A percentile compares a stretch with the other conserved stretches of the same genome.
Evolutionary conservation across 345 rosid species (phyloP).

Genomic region (Eucalyptus regnans): DNA sequence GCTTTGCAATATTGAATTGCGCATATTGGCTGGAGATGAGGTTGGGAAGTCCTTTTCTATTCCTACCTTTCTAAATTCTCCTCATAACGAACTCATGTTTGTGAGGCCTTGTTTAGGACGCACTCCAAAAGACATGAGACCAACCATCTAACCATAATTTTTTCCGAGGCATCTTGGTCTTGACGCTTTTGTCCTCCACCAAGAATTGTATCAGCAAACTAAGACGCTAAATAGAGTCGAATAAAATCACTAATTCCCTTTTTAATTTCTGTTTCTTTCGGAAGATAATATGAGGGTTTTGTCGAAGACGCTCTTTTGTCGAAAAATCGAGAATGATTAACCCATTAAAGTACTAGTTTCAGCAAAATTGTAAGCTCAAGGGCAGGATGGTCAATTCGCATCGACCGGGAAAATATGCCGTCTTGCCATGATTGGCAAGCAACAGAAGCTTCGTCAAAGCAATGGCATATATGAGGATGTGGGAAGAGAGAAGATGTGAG

Average conservation of each 20-base stretch:
- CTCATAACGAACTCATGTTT: background rate
- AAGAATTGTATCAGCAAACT: background rate
- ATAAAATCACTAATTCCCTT: background rate
- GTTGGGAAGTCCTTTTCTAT: constrained; percentile 79
- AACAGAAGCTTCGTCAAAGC: background rate
- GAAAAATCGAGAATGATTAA: background rate
- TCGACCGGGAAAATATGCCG: background rate
- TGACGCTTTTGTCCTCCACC: background rate
- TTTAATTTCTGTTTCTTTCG: background rate
- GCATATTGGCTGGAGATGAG: constrained; percentile 31
- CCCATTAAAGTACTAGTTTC: background rate
- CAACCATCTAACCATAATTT: constrained; percentile 9
- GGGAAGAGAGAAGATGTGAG: background rate
- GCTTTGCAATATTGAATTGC: constrained; percentile 18
- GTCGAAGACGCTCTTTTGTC: background rate
- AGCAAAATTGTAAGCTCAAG: background rate
- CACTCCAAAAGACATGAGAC: constrained; percentile 13
- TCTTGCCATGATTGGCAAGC: background rate
- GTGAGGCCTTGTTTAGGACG: constrained; percentile 1
- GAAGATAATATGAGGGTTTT: background rate
- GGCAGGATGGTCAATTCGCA: background rate
- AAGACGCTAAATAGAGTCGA: background rate
- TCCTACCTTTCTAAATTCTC: constrained; percentile 22
- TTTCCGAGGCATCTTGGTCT: background rate
- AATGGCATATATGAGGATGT: background rate